Evolutionary conservation across 2,329 filamentous ascomycete genomes (phyloP).

Genomic region (Setomelanomma holmii): DNA sequence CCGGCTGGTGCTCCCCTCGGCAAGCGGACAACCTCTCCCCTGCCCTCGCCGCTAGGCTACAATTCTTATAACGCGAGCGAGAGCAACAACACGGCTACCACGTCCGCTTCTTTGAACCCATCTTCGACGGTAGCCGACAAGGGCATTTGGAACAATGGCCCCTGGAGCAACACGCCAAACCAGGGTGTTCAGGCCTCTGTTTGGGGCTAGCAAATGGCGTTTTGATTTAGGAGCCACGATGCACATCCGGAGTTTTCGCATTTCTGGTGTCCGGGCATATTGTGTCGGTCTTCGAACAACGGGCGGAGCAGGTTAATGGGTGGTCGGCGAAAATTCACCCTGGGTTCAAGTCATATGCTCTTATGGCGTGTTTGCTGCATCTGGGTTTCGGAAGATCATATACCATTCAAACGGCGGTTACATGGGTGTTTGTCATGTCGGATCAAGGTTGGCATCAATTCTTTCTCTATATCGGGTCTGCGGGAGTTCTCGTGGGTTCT

Average conservation of each 20-base stretch:
- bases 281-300: constrained; percentile 46
- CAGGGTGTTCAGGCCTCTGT: constrained; percentile 91
- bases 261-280: constrained; percentile 52
- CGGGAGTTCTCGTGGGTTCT: constrained; percentile 34
- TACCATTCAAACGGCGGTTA: constrained; percentile 37
- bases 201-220: constrained; percentile 73
- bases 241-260: constrained; percentile 53
- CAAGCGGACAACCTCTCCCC: constrained; percentile 87
- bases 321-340: constrained; percentile 44
- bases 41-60: constrained; percentile 82
- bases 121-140: constrained; percentile 55
- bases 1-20: constrained; percentile 67
- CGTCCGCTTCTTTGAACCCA: constrained; percentile 67
- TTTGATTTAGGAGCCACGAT: constrained; percentile 47
- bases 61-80: constrained; percentile 68
- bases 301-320: constrained; percentile 44
- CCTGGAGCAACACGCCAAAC: constrained; percentile 75
- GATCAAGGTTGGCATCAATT: constrained; percentile 30
- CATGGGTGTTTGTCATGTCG: constrained; percentile 40
- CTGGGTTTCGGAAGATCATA: constrained; percentile 38
- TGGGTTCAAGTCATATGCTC: constrained; percentile 39
- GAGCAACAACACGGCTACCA: constrained; percentile 53
- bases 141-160: constrained; percentile 76
- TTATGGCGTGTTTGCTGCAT: constrained; percentile 43
- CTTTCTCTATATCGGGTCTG: constrained; percentile 23